Evolutionary conservation across 1,139 yeast species (phyloP), one percentile per base, ranked within the genome.

Genomic region (Taphrina betulina): DNA sequence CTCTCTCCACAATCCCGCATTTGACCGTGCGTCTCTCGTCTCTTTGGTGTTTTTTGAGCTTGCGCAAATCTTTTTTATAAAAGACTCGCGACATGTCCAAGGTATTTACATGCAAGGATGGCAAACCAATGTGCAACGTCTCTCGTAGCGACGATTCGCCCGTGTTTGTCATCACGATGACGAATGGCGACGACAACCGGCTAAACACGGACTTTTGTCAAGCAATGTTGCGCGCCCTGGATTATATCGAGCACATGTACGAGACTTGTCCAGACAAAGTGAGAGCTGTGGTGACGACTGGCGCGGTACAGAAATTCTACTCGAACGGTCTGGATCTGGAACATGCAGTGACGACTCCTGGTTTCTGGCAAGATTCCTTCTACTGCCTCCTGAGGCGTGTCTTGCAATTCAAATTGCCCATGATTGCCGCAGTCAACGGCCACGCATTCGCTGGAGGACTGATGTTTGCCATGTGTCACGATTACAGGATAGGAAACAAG

Each of bases 391-490:
- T 70, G 67, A 61, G 66, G 26, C 65, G 67, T 3, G 59, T 69
- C 28, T 59, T 71, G 40, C 68, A 66, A 60, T 71, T 67, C 60
- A 75, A 74, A 7, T 67, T 70, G 66, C 75, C 75, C 2, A 69
- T 73, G 2, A 63, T 71, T 24, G 75, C 75, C 3, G 58, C 66
- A 29, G 63, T 71, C 46, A 71, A 70, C 56, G 75, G 75, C 37
- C 75, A 71, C 58, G 72, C 70, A 3, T 71, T 71, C 62, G 75
- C 75, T 1, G 75, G 72, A 1, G 75, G 73, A 1, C 70, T 71
- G 57, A 68, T 71, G 66, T 51, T 70, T 43, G 71, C 72, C 2
- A 66, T 68, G 34, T 67, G 70, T 61, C 72, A 70, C 57, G 75
- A 71, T 61, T 71, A 68, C 63, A 56, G 71, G 8, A 67, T 71